Evolutionary conservation across 176 grass and related monocot species (phyloP), one percentile per base, ranked within the genome.

Genomic region (Juncus effusus): DNA sequence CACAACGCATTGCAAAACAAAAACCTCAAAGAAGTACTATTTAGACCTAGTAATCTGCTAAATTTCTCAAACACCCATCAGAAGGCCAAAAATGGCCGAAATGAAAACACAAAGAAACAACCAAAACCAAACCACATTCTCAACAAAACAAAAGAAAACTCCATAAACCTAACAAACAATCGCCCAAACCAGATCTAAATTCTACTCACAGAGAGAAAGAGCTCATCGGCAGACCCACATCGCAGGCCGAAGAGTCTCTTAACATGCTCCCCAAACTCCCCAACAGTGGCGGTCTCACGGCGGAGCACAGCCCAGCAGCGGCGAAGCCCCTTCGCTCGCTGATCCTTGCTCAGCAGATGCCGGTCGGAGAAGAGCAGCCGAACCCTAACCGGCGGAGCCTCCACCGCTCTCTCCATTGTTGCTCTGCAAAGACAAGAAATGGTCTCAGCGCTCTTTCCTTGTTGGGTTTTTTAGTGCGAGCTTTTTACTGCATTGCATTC

Each of bases 311-410:
- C 67, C 49, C 67, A 71, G 52, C 9, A 42, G 51, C 10, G 54
- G 7, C 13, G 3, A n/a, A 45, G 11, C 3, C 54, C 67, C 54
- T 59, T 2, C 12, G 67, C 55, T 71, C 53, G 38, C 67, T 45
- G 67, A 4, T 71, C 67, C 54, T 71, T 36, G 3, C 52, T 59
- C 54, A 71, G 38, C 16, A 71, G 47, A 54, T 69, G 49, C 9
- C 38, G 54, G 13, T 59, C 54, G 54, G 53, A 38, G 67, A 71
- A 59, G 3, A 44, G 51, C 4, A 71, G 16, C 38, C 38, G 54
- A 39, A 71, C 53, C 67, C 67, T 71, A 35, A 71, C 54, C 16
- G 54, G 50, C 35, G 35, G 13, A 52, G 19, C 38, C 3, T 10
- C 51, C 41, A 56, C 7, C 16, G 38, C 16, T 4, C 15, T 15